Base-by-base conservation (phyloP, 2,329 filamentous ascomycete genomes). In the Volutella citrinella region DNA sequence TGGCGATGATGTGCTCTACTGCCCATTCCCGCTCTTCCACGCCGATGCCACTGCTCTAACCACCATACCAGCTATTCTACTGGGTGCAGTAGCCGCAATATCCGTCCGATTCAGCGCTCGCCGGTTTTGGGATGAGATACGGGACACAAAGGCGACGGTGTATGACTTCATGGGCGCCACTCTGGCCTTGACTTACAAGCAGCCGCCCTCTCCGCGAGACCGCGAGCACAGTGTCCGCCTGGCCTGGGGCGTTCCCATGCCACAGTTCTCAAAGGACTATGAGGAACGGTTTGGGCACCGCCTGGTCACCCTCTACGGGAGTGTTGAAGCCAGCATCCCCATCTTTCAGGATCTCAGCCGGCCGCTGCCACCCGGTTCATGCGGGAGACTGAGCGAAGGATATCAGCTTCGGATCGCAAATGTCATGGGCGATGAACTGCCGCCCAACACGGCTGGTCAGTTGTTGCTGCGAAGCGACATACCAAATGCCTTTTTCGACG, bases 101-200 rank as follows among this genome's bases (percentile, higher is more conserved):
- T 38, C 35, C 7, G 17, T 14, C 7, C 20, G 30, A 12, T 38
- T 27, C 18, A 38, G 25, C 10, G 30, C 30, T 7, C 32, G 25
- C 13, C 15, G 20, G 8, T 38, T 38, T 14, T 38, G 35, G 35
- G 35, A 38, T 12, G 35, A 38, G 18, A 38, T 38, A 11, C 35
- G 35, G 5, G 35, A 15, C 11, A 18, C 30, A n/a, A 33, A 25
- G 19, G 35, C 30, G 5, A 38, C 35, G 4, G 19, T 38, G n/a
- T 38, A 38, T 13, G 30, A 38, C 30, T 38, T 29, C 25, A 38
- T 38, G 35, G 35, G 35, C 10, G 35, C 35, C 4, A 38, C 35
- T 6, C 19, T 38, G 26, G 30, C 35, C 4, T 14, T 38, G n/a
- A 33, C 30, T 10, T 38, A 38, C 18, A 38, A 38, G 30, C 30